phyloP scores from a whole-genome alignment of 305 asterid genomes.

The Fraxinus greggii region DNA sequence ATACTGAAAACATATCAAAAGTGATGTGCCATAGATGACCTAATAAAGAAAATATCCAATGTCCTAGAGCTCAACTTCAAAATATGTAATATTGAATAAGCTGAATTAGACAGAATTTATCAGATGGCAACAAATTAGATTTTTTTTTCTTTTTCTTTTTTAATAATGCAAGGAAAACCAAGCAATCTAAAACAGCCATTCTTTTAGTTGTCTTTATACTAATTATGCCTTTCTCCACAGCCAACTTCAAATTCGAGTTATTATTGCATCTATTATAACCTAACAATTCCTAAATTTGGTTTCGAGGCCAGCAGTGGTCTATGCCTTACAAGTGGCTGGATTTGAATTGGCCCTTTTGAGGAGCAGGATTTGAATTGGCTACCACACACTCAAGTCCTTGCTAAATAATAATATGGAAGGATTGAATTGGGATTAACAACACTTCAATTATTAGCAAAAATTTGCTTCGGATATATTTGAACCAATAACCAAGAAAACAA shows the following conservation, averaged over 20 bases:
- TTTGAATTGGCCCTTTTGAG: not conserved
- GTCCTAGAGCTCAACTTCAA: not conserved
- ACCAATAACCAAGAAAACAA: not conserved
- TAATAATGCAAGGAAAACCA: not conserved
- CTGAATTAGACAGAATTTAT: not conserved
- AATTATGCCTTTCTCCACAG: not conserved
- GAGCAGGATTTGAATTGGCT: constrained; percentile 11
- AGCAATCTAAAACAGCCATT: constrained; percentile 3
- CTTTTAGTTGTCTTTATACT: not conserved
- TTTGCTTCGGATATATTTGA: not conserved
- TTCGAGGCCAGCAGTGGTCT: constrained; percentile 7
- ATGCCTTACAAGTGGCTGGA: constrained; percentile 1
- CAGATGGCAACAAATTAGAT: not conserved
- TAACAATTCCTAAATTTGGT: not conserved
- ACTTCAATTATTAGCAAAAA: not conserved
- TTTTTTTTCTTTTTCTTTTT: too few species aligned
- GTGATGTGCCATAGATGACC: not conserved
- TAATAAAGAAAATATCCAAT: constrained; percentile 1
- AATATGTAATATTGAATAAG: not conserved
- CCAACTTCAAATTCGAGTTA: not conserved
- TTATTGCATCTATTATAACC: not conserved
- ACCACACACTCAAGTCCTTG: not conserved
- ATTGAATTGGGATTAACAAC: not conserved
- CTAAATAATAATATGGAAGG: not conserved
- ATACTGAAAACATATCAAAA: not conserved